These are phyloP conservation scores for Crassisporium funariophilum DNA, from an alignment of 768 basidiomycete genomes.

Conservation along the genomic window DNA sequence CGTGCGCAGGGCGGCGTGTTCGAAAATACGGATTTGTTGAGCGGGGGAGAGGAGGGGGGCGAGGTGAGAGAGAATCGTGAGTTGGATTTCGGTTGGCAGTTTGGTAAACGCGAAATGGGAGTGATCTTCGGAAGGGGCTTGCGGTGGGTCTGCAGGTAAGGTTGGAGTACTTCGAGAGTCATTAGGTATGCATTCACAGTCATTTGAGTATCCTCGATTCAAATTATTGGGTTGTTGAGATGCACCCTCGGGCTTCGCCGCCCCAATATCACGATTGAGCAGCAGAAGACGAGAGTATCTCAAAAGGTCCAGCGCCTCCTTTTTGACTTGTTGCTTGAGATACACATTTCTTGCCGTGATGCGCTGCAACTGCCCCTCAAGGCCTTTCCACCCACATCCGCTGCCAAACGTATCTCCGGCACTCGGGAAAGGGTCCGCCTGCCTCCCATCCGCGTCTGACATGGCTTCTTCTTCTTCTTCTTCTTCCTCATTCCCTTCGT, in stretches of 20 bases:
- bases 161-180: not conserved
- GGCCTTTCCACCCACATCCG: constrained; percentile 3
- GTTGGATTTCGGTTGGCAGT: constrained; percentile 21
- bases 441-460: not conserved
- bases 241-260: not conserved
- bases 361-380: constrained; percentile 9
- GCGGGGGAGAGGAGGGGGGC: constrained; percentile 14
- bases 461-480: not conserved
- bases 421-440: not conserved
- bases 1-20: constrained; percentile 12
- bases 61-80: constrained; percentile 15
- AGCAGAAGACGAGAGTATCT: constrained; percentile 18
- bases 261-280: not conserved
- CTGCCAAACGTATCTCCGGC: constrained; percentile 1
- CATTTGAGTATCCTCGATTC: not conserved
- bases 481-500: not conserved
- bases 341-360: constrained; percentile 14
- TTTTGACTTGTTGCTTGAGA: constrained; percentile 9
- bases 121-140: not conserved
- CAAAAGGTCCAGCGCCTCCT: constrained; percentile 16
- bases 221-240: not conserved
- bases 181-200: constrained; percentile 9
- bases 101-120: constrained; percentile 3
- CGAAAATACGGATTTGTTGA: constrained; percentile 19
- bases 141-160: not conserved